Evolutionary conservation across 2,329 filamentous ascomycete genomes (phyloP).

Genomic region (Helicocarpus griseus): DNA sequence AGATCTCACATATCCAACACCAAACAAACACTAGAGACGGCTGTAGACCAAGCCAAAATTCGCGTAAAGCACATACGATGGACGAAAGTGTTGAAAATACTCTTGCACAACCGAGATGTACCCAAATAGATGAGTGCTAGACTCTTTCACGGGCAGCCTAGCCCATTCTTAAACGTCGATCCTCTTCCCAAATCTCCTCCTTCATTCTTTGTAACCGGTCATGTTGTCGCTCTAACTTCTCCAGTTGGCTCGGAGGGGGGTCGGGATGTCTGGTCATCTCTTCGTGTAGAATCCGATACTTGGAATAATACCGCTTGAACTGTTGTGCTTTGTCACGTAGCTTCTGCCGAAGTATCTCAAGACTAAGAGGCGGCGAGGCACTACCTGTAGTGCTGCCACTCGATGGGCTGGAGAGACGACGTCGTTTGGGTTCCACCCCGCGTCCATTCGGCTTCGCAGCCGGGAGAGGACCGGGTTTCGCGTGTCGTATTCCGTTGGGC

Average conservation of each 20-base stretch:
- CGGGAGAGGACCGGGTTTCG: conserved; percentile 16
- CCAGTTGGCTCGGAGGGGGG: conserved; percentile 41
- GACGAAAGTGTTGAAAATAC: neutral
- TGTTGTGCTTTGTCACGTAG: conserved; percentile 31
- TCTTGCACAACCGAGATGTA: too few relatives aligned
- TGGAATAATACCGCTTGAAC: conserved; percentile 50
- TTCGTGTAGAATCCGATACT: conserved; percentile 48
- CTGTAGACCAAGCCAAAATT: neutral
- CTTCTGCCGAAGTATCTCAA: conserved; percentile 28
- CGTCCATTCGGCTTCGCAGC: conserved; percentile 20
- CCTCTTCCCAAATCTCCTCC: conserved; percentile 44
- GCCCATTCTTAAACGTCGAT: conserved; percentile 25
- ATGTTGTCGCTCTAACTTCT: conserved; percentile 46
- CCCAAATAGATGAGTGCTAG: too few relatives aligned
- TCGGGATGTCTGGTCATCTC: conserved; percentile 29
- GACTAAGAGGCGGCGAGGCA: conserved; percentile 29
- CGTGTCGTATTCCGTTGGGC: neutral
- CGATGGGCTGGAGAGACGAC: conserved; percentile 26
- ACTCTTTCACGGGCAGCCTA: neutral
- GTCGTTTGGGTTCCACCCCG: conserved; percentile 33
- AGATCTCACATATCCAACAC: too few relatives aligned
- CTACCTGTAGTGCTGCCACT: conserved; percentile 34
- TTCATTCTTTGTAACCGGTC: conserved; percentile 47
- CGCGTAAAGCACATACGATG: neutral
- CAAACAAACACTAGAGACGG: neutral